Evolutionary conservation across 139 green algal genomes (phyloP).

Genomic region (Choricystis sp.): DNA sequence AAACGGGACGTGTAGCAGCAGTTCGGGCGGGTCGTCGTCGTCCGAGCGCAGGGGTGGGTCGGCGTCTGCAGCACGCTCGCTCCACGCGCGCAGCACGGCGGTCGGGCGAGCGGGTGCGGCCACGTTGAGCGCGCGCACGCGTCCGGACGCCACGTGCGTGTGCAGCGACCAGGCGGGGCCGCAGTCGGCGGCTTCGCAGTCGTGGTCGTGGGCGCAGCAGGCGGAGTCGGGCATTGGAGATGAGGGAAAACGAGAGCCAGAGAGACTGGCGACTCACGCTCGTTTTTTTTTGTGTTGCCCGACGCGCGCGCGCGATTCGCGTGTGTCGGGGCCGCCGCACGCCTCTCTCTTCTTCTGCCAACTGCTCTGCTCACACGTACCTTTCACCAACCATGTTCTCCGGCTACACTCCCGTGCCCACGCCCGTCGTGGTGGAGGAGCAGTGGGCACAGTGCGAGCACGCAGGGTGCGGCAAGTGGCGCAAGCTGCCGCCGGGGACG

Average conservation of each 20-base stretch:
- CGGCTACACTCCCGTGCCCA: too few species aligned
- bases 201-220: slow-evolving; percentile 47
- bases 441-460: slow-evolving; percentile 12
- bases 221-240: too few species aligned
- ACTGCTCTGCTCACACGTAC: too few species aligned
- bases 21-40: slow-evolving; percentile 52
- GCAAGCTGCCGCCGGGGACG: slow-evolving; percentile 12
- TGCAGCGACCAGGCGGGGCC: slow-evolving; percentile 41
- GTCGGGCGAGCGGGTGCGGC: slow-evolving; percentile 17
- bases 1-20: slow-evolving; percentile 67
- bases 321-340: too few species aligned
- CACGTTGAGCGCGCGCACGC: slow-evolving; percentile 58
- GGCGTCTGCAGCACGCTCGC: slow-evolving; percentile 21
- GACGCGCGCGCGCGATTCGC: too few species aligned
- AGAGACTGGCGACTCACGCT: too few species aligned
- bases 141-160: slow-evolving; percentile 30
- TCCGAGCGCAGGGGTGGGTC: slow-evolving; percentile 31
- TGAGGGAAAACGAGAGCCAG: too few species aligned
- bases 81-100: slow-evolving; percentile 40
- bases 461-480: slow-evolving; percentile 14
- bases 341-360: too few species aligned
- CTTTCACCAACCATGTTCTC: too few species aligned
- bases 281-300: too few species aligned
- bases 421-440: not conserved
- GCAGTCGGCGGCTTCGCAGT: slow-evolving; percentile 43